A percentile compares a stretch with the other conserved stretches of the same genome.
Conservation (phyloP, 164 flowering plant genomes). For the Aristolochia fimbriata region DNA sequence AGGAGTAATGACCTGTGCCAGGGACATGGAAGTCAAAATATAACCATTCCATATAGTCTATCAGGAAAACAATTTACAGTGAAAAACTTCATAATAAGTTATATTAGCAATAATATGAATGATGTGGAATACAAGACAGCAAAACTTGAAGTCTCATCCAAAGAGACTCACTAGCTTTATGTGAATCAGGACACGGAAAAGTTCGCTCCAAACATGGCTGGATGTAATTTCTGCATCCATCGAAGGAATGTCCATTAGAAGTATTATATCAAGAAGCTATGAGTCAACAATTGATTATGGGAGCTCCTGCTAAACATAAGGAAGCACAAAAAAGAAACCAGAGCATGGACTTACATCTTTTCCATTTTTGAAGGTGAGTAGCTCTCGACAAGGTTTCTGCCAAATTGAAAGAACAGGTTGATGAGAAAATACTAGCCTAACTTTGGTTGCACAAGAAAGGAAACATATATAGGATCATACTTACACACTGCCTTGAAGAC, state of each 20-base stretch:
- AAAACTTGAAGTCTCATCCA: neutral
- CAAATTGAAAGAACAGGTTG: constrained; percentile 5
- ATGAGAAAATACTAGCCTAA: neutral
- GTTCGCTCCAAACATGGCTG: constrained; percentile 45
- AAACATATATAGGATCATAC: constrained; percentile 13
- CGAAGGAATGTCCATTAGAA: neutral
- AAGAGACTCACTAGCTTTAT: constrained; percentile 24
- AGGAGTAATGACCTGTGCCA: constrained; percentile 32
- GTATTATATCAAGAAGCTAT: neutral
- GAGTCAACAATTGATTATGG: neutral
- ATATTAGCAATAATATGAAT: no score
- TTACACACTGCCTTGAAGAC: constrained; percentile 64
- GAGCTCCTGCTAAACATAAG: neutral
- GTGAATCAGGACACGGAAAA: constrained; percentile 43
- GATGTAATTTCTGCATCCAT: constrained; percentile 17
- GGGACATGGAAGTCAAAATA: neutral
- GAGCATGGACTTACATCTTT: constrained; percentile 34
- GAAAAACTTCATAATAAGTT: no score
- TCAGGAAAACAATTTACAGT: neutral
- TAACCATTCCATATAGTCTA: neutral
- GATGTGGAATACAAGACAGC: neutral
- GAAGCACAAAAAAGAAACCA: neutral
- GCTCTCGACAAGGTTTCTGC: constrained; percentile 70
- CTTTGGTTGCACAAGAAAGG: neutral
- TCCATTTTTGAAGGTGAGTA: constrained; percentile 24